Evolutionary conservation across 768 basidiomycete species (phyloP), one percentile per base, ranked within the genome.

Genomic region (Artomyces pyxidatus): DNA sequence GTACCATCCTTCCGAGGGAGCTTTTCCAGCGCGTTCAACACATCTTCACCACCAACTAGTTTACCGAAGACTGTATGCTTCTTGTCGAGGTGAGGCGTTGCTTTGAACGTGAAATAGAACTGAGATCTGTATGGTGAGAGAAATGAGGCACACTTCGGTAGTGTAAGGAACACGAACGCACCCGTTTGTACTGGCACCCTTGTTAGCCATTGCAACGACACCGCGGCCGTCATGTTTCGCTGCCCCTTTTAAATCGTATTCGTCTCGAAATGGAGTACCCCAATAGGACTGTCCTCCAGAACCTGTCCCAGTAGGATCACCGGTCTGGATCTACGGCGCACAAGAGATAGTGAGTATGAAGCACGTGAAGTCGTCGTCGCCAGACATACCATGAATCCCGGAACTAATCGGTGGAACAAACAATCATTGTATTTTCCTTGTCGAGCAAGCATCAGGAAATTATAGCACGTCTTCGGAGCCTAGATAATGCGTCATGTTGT

Each of bases 381-480:
- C 4, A 44, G 25, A 55, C 72, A 45, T 52, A 91, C 91, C 95
- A 97, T 97, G 62, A 96, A 96, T 0, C 87, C 91, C 4, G 93
- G 94, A 11, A 97, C 88, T 23, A 95, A 70, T 17, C 95, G 80
- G 63, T 99, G 95, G 65, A 98, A 99, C 21, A 91, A 66, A 50
- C 83, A 83, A 56, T 90, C 71, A 55, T 97, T 83, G 60, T 97
- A 99, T 60, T 94, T 93, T 8, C 93, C 91, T 21, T 82, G 74
- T 52, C 82, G 79, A 0, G 96, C 94, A 7, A 99, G 78, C 84
- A 89, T 89, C 25, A 99, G 68, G 66, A 97, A 99, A 64, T 99
- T 99, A 65, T 99, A 99, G 58, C 94, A 97, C 1, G 96, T 97
- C 68, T 96, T 94, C 0, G 96, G 96, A 9, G 95, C 96, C 89